Evolutionary conservation across 192 early-diverging fungal genomes (phyloP), one percentile per base, ranked within the genome.

Genomic region (Backusella psychrophila): DNA sequence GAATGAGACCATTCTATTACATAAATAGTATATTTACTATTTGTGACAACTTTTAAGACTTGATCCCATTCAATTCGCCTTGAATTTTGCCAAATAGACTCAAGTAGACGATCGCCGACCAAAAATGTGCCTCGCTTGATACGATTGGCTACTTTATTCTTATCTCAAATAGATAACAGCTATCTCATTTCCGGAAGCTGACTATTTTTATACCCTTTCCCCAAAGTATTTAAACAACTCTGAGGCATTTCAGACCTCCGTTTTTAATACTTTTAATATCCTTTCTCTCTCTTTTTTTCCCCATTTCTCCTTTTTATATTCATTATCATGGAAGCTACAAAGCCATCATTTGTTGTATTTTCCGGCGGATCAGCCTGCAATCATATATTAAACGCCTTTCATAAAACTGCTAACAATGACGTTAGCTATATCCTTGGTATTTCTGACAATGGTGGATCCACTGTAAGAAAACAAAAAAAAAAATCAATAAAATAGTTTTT

Each of bases 351-450:
- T 71, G 77, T 90, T n/a, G 85, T 94, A 44, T 89, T 94, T 76
- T 92, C 90, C 17, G 93, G 93, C 66, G 93, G 93, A 29, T 89
- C 91, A 33, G 93, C 91, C 36, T 90, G 90, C 63, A 94, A 94
- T 77, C 77, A 80, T 85, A 75, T 84, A 53, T 65, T 66, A 75
- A 78, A 77, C 38, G 75, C 86, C 35, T 77, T 94, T 56, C 87
- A 92, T 80, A 71, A 79, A 71, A 78, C 91, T 44, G 87, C 86
- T 12, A 79, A 85, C 11, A 83, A 91, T 75, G 53, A 69, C 53
- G 86, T 92, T 42, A 86, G 87, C 33, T 92, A 93, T 74, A 82
- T 92, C 41, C 85, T 94, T 77, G 91, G 92, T 52, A 88, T 94
- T 35, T 88, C 86, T 15, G 93, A 94, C 73, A 92, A 94, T 77